phyloP scores from a whole-genome alignment of 306 rosid species.

The Abrus precatorius region DNA sequence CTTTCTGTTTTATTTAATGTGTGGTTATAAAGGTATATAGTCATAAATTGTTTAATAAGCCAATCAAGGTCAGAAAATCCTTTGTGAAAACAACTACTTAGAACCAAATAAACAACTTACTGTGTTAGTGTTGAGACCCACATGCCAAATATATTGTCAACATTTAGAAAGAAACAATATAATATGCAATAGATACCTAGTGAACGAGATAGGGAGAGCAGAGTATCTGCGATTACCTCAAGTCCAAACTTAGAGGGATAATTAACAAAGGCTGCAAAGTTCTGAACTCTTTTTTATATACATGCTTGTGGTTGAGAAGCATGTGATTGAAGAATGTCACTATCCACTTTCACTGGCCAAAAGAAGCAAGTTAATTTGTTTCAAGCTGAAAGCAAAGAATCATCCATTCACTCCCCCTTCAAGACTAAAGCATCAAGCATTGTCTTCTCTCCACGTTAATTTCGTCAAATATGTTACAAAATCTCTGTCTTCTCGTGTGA shows the following conservation, averaged over 20 bases:
- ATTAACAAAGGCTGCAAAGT: constrained; percentile 35
- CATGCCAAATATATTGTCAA: constrained; percentile 47
- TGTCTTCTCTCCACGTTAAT: constrained; percentile 44
- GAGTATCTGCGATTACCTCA: constrained; percentile 57
- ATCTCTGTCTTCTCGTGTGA: constrained; percentile 12
- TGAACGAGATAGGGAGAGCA: constrained; percentile 24
- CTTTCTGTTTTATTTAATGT: neutral
- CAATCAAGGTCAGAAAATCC: constrained; percentile 42
- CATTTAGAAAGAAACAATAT: neutral
- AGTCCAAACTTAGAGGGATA: constrained; percentile 40
- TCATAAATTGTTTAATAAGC: constrained; percentile 26
- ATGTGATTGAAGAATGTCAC: constrained; percentile 39
- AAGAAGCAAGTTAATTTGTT: constrained; percentile 46
- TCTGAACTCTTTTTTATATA: constrained; percentile 22
- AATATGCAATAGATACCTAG: constrained; percentile 8
- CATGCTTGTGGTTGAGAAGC: neutral
- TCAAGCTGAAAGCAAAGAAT: constrained; percentile 74
- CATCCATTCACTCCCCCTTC: constrained; percentile 40
- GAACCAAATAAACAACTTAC: constrained; percentile 45
- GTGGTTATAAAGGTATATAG: constrained; percentile 9
- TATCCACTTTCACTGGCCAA: constrained; percentile 3
- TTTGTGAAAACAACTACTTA: constrained; percentile 43
- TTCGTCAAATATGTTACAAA: neutral
- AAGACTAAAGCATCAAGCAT: constrained; percentile 2
- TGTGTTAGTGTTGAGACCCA: constrained; percentile 47